phyloP scores from a whole-genome alignment of 345 rosid species.

The Combretum micranthum region DNA sequence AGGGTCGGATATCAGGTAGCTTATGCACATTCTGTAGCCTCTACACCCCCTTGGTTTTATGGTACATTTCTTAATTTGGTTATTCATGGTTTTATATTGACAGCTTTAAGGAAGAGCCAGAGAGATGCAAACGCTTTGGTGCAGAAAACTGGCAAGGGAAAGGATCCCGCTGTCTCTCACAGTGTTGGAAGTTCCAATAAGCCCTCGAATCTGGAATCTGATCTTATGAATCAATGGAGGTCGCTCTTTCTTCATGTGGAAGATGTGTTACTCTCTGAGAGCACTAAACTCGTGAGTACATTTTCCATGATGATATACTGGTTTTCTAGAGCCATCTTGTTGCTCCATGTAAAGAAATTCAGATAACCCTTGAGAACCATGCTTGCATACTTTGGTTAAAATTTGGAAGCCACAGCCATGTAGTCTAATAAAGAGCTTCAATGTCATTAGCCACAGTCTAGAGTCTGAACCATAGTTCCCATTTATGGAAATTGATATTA shows the following conservation, averaged over 20 bases:
- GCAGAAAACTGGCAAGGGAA: conserved; percentile 40
- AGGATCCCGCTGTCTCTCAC: conserved; percentile 26
- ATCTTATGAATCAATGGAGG: conserved; percentile 63
- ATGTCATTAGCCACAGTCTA: no score
- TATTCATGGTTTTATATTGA: not conserved
- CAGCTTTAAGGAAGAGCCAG: conserved; percentile 81
- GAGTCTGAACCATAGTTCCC: no score
- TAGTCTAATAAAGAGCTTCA: no score
- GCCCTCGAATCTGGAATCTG: conserved; percentile 46
- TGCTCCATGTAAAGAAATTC: not conserved
- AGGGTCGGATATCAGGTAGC: conserved; percentile 70
- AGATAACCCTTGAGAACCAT: no score
- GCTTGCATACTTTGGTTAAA: no score
- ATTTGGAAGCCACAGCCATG: no score
- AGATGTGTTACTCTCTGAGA: conserved; percentile 51
- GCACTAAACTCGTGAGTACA: conserved; percentile 68
- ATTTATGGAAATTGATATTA: no score
- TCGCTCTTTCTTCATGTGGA: conserved; percentile 83
- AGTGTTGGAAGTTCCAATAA: conserved; percentile 24
- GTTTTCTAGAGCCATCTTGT: not conserved
- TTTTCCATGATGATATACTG: not conserved
- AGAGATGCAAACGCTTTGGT: conserved; percentile 55
- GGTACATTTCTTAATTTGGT: conserved; percentile 3
- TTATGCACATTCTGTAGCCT: not conserved
- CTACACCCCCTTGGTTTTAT: conserved; percentile 1